Base-by-base conservation (phyloP, 2,329 filamentous ascomycete genomes). In the Aurifilum marmelostoma region DNA sequence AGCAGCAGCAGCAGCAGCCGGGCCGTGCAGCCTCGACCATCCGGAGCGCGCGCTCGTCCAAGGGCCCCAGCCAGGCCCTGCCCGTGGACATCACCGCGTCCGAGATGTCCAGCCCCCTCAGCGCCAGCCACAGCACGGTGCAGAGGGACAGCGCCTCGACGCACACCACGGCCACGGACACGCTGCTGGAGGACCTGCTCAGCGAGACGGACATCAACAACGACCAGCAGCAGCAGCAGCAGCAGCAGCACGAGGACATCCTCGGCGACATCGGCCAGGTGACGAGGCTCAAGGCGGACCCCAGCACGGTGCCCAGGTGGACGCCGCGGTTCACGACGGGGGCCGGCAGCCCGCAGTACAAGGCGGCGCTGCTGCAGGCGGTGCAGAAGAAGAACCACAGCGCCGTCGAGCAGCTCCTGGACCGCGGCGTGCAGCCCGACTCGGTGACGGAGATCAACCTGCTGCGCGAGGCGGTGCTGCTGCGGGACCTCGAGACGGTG, bases 301-400 rank as follows among this genome's bases (percentile, higher is more conserved):
- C 84, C 7, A 76, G 77, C 37, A 78, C 77, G 16, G 85, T 87
- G 80, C 86, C 86, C 1, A 83, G 84, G 63, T 85, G 83, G 80
- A 80, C 79, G 52, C 84, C 86, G 2, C 81, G 84, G 62, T 83
- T 82, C 72, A 80, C 76, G 2, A 75, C 76, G 0, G 83, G 81
- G 7, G 76, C 79, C 3, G 83, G 84, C 41, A 79, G 80, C 0
- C 76, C 80, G 0, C 82, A 81, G 64, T 77, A 85, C 72, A 83
- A 80, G 73, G 76, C 80, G 2, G 82, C 85, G 2, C 79, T 90
- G 0, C 74, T 86, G 1, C 81, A 83, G 8, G 87, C 88, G 3
- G 81, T 90, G 16, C 83, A 86, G n/a, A 80, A 81, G 47, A 84
- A 81, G 73, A 88, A 89, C 73, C 84, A 87, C 74, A 84, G 84